These are phyloP conservation scores for Globisporangium ultimum DNA, from an alignment of 352 stramenopile species.

Conservation along the genomic window DNA sequence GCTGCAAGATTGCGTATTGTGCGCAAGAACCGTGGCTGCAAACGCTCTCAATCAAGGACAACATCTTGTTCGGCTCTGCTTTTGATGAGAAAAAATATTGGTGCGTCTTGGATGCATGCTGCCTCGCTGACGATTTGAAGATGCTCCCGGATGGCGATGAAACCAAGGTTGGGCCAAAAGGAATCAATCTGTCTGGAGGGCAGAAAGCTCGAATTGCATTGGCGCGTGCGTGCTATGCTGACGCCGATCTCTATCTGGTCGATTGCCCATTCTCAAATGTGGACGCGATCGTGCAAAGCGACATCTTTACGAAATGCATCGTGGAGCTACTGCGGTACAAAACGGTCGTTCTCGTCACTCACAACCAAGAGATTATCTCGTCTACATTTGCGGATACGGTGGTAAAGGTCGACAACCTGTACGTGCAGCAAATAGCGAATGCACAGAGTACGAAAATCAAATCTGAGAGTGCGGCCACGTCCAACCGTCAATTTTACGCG, in stretches of 20 bases:
- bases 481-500: too few relatives aligned
- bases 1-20: constrained; percentile 19
- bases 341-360: constrained; percentile 49
- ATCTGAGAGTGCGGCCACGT: too few relatives aligned
- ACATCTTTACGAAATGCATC: constrained; percentile 52
- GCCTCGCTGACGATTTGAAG: constrained; percentile 15
- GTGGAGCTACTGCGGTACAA: constrained; percentile 38
- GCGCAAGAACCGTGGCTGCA: constrained; percentile 80
- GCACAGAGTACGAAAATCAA: background rate
- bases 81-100: constrained; percentile 58
- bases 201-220: constrained; percentile 54
- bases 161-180: constrained; percentile 44
- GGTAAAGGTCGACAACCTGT: constrained; percentile 3
- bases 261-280: constrained; percentile 46
- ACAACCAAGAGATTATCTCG: constrained; percentile 42
- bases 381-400: constrained; percentile 36
- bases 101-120: constrained; percentile 22
- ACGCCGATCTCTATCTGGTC: constrained; percentile 48
- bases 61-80: constrained; percentile 80
- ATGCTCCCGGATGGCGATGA: constrained; percentile 50
- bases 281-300: constrained; percentile 48
- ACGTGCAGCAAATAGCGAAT: constrained; percentile 9
- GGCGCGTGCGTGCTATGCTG: constrained; percentile 44
- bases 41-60: constrained; percentile 71
- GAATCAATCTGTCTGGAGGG: constrained; percentile 49